Evolutionary conservation across 2,329 filamentous ascomycete genomes (phyloP).

Genomic region (Endothia cerciana): DNA sequence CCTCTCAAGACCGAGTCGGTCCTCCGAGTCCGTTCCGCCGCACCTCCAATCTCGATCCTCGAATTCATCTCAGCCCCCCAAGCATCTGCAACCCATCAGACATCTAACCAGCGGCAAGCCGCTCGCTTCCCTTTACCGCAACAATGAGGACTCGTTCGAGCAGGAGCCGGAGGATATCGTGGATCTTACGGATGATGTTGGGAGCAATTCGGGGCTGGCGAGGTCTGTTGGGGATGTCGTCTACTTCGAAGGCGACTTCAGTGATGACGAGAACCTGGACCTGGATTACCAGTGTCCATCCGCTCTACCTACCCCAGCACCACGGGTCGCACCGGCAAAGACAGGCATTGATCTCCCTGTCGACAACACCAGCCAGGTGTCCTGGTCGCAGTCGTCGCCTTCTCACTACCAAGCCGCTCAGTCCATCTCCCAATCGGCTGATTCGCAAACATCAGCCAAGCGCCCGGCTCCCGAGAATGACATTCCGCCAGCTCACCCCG

Average conservation of each 20-base stretch:
- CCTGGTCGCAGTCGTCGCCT: conserved; percentile 73
- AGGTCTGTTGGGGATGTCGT: conserved; percentile 48
- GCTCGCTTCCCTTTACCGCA: conserved; percentile 47
- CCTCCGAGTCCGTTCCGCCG: conserved; percentile 23
- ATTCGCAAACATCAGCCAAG: conserved; percentile 42
- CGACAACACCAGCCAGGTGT: conserved; percentile 46
- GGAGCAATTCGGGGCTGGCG: conserved; percentile 33
- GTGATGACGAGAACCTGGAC: conserved; percentile 79
- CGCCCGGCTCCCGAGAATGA: conserved; percentile 45
- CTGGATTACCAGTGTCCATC: conserved; percentile 67
- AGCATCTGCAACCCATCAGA: conserved; percentile 26
- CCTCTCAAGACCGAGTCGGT: conserved; percentile 18
- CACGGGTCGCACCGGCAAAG: conserved; percentile 33
- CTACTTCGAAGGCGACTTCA: conserved; percentile 83
- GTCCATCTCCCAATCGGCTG: conserved; percentile 21
- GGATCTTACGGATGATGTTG: conserved; percentile 40
- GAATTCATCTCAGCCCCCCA: conserved; percentile 38
- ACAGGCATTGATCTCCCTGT: conserved; percentile 29
- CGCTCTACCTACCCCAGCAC: conserved; percentile 46
- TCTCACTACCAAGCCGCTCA: conserved; percentile 50
- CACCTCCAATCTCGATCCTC: conserved; percentile 41
- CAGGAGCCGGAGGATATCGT: conserved; percentile 42
- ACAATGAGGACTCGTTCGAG: conserved; percentile 53
- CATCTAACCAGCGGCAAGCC: conserved; percentile 34
- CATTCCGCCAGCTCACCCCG: conserved; percentile 36